Evolutionary conservation across 805 yeast genomes (phyloP).

Genomic region (Lachancea nothofagi): DNA sequence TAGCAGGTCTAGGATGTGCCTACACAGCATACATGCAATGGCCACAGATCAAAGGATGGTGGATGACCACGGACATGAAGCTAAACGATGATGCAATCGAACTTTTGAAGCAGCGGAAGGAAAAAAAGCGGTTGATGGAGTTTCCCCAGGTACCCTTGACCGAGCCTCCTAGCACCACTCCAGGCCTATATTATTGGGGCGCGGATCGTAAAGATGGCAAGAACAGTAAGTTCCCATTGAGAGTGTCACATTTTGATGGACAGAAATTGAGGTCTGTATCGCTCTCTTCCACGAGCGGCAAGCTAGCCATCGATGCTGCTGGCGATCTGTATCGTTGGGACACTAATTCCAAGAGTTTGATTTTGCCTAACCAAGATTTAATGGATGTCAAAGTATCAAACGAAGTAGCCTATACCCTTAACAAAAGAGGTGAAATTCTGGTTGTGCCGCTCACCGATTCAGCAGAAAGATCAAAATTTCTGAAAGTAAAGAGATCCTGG

Average conservation of each 20-base stretch:
- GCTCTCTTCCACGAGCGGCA: conserved; percentile 34
- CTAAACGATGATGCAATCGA: conserved; percentile 23
- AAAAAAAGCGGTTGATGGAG: conserved; percentile 16
- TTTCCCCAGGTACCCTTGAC: conserved; percentile 30
- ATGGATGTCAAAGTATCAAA: conserved; percentile 45
- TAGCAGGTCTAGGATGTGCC: conserved; percentile 36
- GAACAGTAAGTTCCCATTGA: conserved; percentile 44
- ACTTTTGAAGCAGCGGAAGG: conserved; percentile 19
- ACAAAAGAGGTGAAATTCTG: conserved; percentile 32
- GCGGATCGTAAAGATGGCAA: conserved; percentile 28
- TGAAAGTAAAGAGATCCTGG: conserved; percentile 16
- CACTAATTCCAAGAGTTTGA: conserved; percentile 28
- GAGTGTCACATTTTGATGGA: conserved; percentile 61
- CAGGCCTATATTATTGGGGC: conserved; percentile 66
- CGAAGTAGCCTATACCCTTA: conserved; percentile 47
- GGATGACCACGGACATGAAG: conserved; percentile 18
- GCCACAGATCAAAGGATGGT: conserved; percentile 33
- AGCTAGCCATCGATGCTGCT: conserved; percentile 53
- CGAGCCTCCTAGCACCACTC: conserved; percentile 37
- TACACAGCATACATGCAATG: conserved; percentile 36
- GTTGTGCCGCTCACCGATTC: conserved; percentile 30
- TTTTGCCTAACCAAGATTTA: conserved; percentile 46
- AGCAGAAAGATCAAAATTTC: not conserved
- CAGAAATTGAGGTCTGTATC: conserved; percentile 51
- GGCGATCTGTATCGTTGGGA: conserved; percentile 77